These are phyloP conservation scores for Dactylellina parvicollis DNA, from an alignment of 2,329 filamentous ascomycete species.

Conservation along the genomic window DNA sequence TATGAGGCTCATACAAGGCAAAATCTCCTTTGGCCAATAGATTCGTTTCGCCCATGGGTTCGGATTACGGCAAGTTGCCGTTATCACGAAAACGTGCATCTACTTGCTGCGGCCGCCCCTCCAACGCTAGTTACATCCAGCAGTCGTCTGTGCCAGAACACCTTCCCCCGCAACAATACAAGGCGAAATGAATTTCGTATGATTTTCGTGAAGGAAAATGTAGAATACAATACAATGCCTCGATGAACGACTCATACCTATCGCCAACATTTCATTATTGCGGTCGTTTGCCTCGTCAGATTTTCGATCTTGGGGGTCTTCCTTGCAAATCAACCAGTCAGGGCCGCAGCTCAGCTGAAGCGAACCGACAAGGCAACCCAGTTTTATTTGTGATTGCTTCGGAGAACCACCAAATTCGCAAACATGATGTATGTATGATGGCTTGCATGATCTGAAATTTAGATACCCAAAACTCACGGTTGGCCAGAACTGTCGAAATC, in stretches of 20 bases:
- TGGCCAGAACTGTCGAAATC: too few species aligned
- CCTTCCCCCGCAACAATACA: constrained; percentile 7
- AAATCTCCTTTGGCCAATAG: background rate
- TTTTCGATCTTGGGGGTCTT: background rate
- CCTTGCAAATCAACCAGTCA: too few species aligned
- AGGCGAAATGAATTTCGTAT: constrained; percentile 35
- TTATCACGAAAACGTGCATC: constrained; percentile 25
- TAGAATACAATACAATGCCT: constrained; percentile 41
- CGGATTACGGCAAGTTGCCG: constrained; percentile 28
- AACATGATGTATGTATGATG: constrained; percentile 14
- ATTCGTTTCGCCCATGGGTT: constrained; percentile 4
- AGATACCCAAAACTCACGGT: background rate
- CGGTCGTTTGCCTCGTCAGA: background rate
- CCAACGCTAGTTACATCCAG: too few species aligned
- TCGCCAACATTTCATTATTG: background rate
- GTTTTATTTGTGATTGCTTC: constrained; percentile 18
- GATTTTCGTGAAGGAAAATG: background rate
- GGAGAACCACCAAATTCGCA: background rate
- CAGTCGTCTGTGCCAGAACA: too few species aligned
- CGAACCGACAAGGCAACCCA: background rate
- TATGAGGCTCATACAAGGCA: constrained; percentile 30
- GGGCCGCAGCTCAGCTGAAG: background rate
- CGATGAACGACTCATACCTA: too few species aligned
- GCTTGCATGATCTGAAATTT: constrained; percentile 15
- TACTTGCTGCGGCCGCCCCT: constrained; percentile 15